Conservation (phyloP, 352 stramenopile genomes). For the Phytophthora meadii region DNA sequence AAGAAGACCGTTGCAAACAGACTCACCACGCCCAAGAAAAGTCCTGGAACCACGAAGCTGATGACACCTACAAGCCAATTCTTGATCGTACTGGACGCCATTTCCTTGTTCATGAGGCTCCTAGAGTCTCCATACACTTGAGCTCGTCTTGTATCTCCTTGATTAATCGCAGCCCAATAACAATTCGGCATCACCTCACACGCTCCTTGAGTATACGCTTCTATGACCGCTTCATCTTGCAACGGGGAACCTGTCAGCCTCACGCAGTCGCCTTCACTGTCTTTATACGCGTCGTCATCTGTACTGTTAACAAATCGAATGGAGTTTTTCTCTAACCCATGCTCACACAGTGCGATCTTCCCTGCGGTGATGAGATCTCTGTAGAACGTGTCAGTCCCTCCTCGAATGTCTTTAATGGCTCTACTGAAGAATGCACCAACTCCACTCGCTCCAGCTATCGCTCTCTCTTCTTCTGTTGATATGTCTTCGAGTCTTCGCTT, state of each 20-base stretch:
- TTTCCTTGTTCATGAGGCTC: slow-evolving; percentile 33
- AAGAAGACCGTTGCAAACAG: slow-evolving; percentile 71
- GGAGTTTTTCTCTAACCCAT: slow-evolving; percentile 32
- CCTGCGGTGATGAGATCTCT: slow-evolving; percentile 54
- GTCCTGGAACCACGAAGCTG: slow-evolving; percentile 54
- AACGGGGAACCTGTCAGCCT: slow-evolving; percentile 21
- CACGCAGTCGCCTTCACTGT: slow-evolving; percentile 46
- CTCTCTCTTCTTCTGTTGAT: slow-evolving; percentile 4
- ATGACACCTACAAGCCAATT: slow-evolving; percentile 48
- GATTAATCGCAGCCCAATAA: slow-evolving; percentile 56
- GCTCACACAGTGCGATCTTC: slow-evolving; percentile 61
- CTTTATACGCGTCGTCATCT: slow-evolving; percentile 46
- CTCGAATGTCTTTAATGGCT: slow-evolving; percentile 57
- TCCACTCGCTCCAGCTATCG: slow-evolving; percentile 44
- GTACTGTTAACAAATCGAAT: slow-evolving; percentile 43
- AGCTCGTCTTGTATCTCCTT: slow-evolving; percentile 31
- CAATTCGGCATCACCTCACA: slow-evolving; percentile 73
- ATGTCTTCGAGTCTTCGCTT: slow-evolving; percentile 10
- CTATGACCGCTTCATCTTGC: slow-evolving; percentile 23
- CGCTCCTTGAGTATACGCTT: slow-evolving; percentile 40
- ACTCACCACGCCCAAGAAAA: slow-evolving; percentile 56
- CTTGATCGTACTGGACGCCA: slow-evolving; percentile 37
- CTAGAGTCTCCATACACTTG: slow-evolving; percentile 33
- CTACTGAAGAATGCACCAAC: slow-evolving; percentile 24
- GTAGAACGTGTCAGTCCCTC: slow-evolving; percentile 62